Base-by-base conservation (phyloP, 1,139 yeast genomes). In the Protomyces pachydermus region DNA sequence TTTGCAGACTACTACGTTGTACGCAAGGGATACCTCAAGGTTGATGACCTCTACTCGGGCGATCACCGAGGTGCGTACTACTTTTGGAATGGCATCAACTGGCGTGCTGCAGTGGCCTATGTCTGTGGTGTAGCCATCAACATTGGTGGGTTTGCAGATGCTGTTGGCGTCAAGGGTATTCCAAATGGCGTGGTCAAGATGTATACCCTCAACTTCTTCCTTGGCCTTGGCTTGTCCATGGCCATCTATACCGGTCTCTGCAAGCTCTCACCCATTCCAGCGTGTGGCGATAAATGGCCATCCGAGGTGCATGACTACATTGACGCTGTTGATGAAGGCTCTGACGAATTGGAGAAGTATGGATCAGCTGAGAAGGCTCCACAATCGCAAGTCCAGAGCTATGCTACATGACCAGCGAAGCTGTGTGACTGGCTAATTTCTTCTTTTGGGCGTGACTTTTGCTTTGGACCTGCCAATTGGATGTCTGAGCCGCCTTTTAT, bases 121-220 rank as follows among this genome's bases (percentile, higher is more conserved):
- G 42, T 75, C 9, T 65, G 72, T 65, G 66, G 66, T 5, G 54
- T 60, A 1, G 78, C 86, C 60, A 95, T 95, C 60, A 90, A 89
- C 72, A 85, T 90, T 70, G 90, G 87, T 46, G 97, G 97, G 1
- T 90, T 90, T 71, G 95, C 88, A 32, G 96, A 96, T 67, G 91
- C 86, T 4, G 84, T 85, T 18, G 89, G 86, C 34, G 81, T 38
- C 16, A 81, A 50, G 18, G 71, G 71, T 10, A 91, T 90, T n/a
- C 95, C 95, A 9, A 78, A 81, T 65, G 96, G 95, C 35, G 96
- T 96, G 2, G 81, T 84, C 54, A 78, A 83, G 66, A 81, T 90
- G 52, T 90, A 88, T 78, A 78, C 85, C 67, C 75, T 90, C 69
- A 86, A 85, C 74, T 90, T 86, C 77, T 84, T 88, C 71, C 81